A percentile compares a stretch with the other conserved stretches of the same genome.
Conservation (phyloP, 1,284 basidiomycete genomes). For the Hemileia vastatrix region DNA sequence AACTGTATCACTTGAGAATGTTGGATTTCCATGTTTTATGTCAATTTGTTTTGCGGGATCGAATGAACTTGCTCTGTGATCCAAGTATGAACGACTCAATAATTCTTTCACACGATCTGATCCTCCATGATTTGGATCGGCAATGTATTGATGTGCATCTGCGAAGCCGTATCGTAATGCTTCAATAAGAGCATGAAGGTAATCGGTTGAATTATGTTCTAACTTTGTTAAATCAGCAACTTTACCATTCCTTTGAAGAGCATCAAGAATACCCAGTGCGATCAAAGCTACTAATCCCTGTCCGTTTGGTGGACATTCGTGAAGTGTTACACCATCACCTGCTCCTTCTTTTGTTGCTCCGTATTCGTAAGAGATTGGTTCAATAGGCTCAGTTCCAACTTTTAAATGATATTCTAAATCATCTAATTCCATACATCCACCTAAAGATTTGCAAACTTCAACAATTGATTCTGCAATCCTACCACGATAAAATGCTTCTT, state of each 20-base stretch:
- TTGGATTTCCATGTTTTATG: conserved; percentile 65
- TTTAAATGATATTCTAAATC: conserved; percentile 64
- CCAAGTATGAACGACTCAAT: conserved; percentile 74
- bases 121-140: conserved; percentile 66
- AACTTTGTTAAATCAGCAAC: conserved; percentile 63
- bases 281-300: conserved; percentile 90
- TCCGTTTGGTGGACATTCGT: conserved; percentile 89
- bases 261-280: conserved; percentile 83
- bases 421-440: conserved; percentile 78
- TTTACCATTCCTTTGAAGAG: conserved; percentile 60
- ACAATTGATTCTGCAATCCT: conserved; percentile 80
- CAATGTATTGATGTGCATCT: conserved; percentile 74
- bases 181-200: conserved; percentile 79
- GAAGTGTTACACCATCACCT: conserved; percentile 55
- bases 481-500: conserved; percentile 85
- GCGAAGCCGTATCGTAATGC: conserved; percentile 64
- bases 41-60: conserved; percentile 57
- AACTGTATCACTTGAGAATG: conserved; percentile 77
- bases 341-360: conserved; percentile 51
- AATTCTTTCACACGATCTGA: conserved; percentile 63
- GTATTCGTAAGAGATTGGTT: conserved; percentile 85
- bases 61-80: conserved; percentile 69
- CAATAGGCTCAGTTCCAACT: conserved; percentile 54
- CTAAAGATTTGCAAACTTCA: conserved; percentile 55
- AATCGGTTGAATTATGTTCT: conserved; percentile 77